Conservation (phyloP, 768 basidiomycete genomes). For the Rhodosporidiobolus sp. region DNA sequence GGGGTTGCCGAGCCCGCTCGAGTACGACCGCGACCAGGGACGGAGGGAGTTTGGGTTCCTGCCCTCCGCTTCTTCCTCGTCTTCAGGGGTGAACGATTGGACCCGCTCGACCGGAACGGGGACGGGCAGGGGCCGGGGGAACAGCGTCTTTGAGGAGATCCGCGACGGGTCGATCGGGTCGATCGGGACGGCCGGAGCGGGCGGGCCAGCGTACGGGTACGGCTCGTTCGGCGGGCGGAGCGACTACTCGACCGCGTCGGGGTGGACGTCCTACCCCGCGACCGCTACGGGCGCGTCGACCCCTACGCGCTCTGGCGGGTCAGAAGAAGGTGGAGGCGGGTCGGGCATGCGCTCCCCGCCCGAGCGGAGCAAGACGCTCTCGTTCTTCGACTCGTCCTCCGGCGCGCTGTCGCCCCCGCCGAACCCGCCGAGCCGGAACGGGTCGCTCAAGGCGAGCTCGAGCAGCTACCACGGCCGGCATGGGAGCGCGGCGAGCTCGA, state of each 20-base stretch:
- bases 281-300: background rate
- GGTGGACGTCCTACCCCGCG: background rate
- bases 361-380: constrained; percentile 28
- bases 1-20: constrained; percentile 23
- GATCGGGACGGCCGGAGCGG: too few relatives aligned
- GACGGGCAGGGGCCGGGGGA: background rate
- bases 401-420: constrained; percentile 24
- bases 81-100: background rate
- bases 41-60: constrained; percentile 27
- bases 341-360: background rate
- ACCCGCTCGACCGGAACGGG: too few relatives aligned
- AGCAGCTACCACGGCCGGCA: too few relatives aligned
- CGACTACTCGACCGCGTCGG: background rate
- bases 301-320: background rate
- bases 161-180: background rate
- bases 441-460: constrained; percentile 2
- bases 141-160: constrained; percentile 15
- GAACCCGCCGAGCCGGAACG: constrained; percentile 26
- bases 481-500: too few relatives aligned
- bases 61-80: background rate
- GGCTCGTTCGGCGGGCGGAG: background rate
- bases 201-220: too few relatives aligned
- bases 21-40: background rate
- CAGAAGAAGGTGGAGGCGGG: background rate
- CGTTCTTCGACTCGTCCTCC: constrained; percentile 31